Evolutionary conservation across 768 basidiomycete genomes (phyloP), one percentile per base, ranked within the genome.

Genomic region (Postia placenta): DNA sequence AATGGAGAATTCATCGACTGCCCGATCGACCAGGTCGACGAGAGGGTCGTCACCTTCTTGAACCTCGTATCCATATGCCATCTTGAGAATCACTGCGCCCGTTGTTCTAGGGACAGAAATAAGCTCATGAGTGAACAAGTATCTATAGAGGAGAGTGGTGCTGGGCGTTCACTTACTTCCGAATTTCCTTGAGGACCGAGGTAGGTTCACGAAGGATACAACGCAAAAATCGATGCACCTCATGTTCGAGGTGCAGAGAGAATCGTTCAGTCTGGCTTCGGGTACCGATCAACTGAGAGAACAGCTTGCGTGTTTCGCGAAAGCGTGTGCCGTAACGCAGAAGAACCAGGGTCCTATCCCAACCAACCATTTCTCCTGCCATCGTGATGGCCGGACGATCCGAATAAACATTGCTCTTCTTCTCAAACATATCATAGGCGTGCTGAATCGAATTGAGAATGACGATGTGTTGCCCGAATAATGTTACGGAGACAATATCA

Each of bases 181-280:
- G 70, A 38, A 78, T 57, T 25, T 75, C 67, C 2, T 64, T 55
- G 0, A 63, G 56, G 2, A 78, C 58, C 15, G 67, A 62, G 2
- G 59, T 56, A 1, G 75, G 72, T 11, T 71, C 64, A 0, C 62
- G 59, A 4, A 70, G 61, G 4, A 75, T 60, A 1, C 70, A 71
- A 15, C 64, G 57, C 17, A 79, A 59, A 62, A 78, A 75, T n/a
- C 61, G 62, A 5, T 61, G 68, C 1, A 74, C 70, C 46, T 77
- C 74, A 1, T 59, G 36, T 51, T 75, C 70, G 47, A 76, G 66
- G 25, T 68, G 54, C 2, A 56, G 43, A 23, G 66, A 61, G 55
- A 67, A 74, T 15, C 56, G 52, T 7, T 60, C 59, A 47, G 74
- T 62, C 14, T 67, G 56, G 2, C 64, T 62, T 1, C 67, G 67